These are phyloP conservation scores for Cadophora sp. DNA, from an alignment of 2,329 filamentous ascomycete genomes.

Conservation along the genomic window DNA sequence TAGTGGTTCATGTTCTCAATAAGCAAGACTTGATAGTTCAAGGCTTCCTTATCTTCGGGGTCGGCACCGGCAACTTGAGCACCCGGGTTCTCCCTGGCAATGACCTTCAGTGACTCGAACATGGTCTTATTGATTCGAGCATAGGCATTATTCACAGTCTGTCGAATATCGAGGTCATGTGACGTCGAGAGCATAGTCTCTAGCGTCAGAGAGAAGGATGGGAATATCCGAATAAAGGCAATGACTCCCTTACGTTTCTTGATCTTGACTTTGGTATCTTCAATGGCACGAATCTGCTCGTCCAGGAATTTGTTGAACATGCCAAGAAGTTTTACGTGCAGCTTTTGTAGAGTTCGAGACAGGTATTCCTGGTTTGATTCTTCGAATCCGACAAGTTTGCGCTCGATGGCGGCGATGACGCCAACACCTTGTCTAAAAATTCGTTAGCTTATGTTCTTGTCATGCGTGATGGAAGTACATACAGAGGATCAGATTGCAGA, in stretches of 20 bases:
- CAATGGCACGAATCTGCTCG: constrained; percentile 92
- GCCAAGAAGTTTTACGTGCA: constrained; percentile 75
- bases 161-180: constrained; percentile 71
- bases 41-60: constrained; percentile 90
- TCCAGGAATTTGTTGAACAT: constrained; percentile 91
- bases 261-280: constrained; percentile 98
- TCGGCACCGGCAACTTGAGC: constrained; percentile 57
- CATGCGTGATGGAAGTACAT: constrained; percentile 50
- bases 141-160: constrained; percentile 86
- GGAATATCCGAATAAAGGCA: constrained; percentile 92
- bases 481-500: constrained; percentile 80
- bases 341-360: constrained; percentile 77
- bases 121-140: constrained; percentile 89
- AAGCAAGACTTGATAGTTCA: constrained; percentile 96
- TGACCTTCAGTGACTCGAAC: constrained; percentile 97
- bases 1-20: constrained; percentile 99
- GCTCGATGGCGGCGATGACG: constrained; percentile 80
- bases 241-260: constrained; percentile 98
- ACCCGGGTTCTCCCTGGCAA: constrained; percentile 74
- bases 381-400: constrained; percentile 77
- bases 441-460: constrained; percentile 29
- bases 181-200: constrained; percentile 79
- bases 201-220: constrained; percentile 79
- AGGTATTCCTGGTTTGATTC: constrained; percentile 95
- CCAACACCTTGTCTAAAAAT: constrained; percentile 81